phyloP scores from a whole-genome alignment of 768 basidiomycete species.

The Naematelia encephala region DNA sequence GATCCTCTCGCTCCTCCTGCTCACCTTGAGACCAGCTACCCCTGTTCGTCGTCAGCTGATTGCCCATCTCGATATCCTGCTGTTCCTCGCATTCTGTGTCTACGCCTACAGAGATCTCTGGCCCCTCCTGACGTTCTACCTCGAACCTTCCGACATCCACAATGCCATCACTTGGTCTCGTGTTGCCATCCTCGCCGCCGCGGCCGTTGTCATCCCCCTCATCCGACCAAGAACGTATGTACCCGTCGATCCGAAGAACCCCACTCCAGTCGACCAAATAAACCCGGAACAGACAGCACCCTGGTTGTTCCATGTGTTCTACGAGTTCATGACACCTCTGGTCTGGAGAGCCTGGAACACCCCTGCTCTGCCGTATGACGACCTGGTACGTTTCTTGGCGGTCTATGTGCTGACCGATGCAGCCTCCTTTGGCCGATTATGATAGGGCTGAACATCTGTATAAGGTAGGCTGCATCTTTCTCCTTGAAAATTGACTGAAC shows the following conservation, averaged over 20 bases:
- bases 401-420: slow-evolving; percentile 1
- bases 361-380: slow-evolving; percentile 47
- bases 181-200: slow-evolving; percentile 55
- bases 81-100: slow-evolving; percentile 56
- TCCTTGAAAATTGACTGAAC: slow-evolving; percentile 6
- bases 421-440: slow-evolving; percentile 57
- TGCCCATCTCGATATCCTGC: slow-evolving; percentile 56
- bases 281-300: slow-evolving; percentile 59
- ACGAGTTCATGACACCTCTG: slow-evolving; percentile 59
- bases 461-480: slow-evolving; percentile 14
- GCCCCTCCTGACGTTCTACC: slow-evolving; percentile 61
- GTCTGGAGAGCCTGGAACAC: slow-evolving; percentile 46
- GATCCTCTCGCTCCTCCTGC: slow-evolving; percentile 54
- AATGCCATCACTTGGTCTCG: slow-evolving; percentile 58
- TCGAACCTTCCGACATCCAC: slow-evolving; percentile 55
- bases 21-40: slow-evolving; percentile 51
- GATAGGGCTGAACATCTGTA: slow-evolving; percentile 47
- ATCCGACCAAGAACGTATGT: slow-evolving; percentile 60
- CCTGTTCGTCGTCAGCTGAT: slow-evolving; percentile 52
- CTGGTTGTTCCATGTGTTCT: slow-evolving; percentile 54
- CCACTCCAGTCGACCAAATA: slow-evolving; percentile 23
- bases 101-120: slow-evolving; percentile 61
- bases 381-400: slow-evolving; percentile 27
- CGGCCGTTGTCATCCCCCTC: slow-evolving; percentile 58
- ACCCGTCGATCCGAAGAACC: slow-evolving; percentile 57